Percentiles rank a stretch among this genome's conserved stretches.
phyloP scores from a whole-genome alignment of 2,329 filamentous ascomycete species.

The Thermomyces lanuginosus region DNA sequence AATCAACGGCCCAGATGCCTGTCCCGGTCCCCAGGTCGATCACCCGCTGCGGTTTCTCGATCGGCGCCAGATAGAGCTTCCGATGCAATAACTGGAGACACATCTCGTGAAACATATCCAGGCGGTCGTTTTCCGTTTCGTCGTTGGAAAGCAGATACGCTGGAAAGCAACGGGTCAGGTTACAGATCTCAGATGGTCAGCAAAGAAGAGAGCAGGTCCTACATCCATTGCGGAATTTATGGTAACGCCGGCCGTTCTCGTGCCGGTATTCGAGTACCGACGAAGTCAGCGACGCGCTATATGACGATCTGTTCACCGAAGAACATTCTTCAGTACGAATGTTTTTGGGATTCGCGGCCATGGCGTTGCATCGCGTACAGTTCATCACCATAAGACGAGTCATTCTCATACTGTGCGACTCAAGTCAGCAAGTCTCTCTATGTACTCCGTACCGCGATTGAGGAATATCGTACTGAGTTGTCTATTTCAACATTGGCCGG shows the following conservation, averaged over 20 bases:
- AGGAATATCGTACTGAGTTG: too few relatives aligned
- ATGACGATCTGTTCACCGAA: slow-evolving; percentile 1
- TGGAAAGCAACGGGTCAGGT: neutral
- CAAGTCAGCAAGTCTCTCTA: too few relatives aligned
- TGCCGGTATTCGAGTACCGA: slow-evolving; percentile 1
- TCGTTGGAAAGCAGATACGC: slow-evolving; percentile 15
- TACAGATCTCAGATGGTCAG: neutral
- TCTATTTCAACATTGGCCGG: too few relatives aligned
- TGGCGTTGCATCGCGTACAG: too few relatives aligned
- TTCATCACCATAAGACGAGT: too few relatives aligned
- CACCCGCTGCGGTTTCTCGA: slow-evolving; percentile 1
- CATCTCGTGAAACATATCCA: slow-evolving; percentile 15
- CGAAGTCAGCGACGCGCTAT: slow-evolving; percentile 1
- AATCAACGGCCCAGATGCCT: slow-evolving; percentile 4
- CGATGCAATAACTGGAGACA: slow-evolving; percentile 7
- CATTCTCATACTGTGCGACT: too few relatives aligned
- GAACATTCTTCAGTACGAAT: too few relatives aligned
- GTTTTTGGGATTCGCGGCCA: too few relatives aligned
- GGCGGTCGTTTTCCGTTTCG: slow-evolving; percentile 17
- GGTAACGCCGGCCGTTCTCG: slow-evolving; percentile 3
- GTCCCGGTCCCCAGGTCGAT: slow-evolving; percentile 5
- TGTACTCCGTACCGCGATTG: too few relatives aligned
- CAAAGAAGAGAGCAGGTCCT: neutral
- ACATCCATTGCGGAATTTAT: slow-evolving; percentile 4
- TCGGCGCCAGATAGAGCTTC: slow-evolving; percentile 9